Evolutionary conservation across 768 basidiomycete species (phyloP).

Genomic region (Podaxis mareebaensis): DNA sequence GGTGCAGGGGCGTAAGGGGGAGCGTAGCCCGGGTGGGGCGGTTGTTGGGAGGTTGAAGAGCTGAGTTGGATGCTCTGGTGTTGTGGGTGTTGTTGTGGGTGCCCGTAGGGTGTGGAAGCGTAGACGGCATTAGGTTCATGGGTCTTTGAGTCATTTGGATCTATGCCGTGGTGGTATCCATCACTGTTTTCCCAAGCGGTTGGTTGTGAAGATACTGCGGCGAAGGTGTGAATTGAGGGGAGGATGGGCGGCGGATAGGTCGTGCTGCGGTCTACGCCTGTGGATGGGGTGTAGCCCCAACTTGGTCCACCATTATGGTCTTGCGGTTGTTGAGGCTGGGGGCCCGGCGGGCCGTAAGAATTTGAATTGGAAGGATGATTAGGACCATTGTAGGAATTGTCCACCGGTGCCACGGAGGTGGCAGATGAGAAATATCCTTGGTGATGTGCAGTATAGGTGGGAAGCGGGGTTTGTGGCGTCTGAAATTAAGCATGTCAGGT

Average conservation of each 20-base stretch:
- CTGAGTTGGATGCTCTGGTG: constrained; percentile 11
- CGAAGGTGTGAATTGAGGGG: constrained; percentile 54
- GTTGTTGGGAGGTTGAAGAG: neutral
- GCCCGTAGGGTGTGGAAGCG: neutral
- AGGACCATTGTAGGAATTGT: constrained; percentile 37
- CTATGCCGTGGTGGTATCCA: constrained; percentile 7
- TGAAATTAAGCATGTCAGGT: neutral
- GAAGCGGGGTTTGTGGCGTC: constrained; percentile 31
- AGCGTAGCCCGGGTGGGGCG: neutral
- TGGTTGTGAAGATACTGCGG: constrained; percentile 26
- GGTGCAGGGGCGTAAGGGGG: neutral
- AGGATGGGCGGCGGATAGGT: constrained; percentile 50
- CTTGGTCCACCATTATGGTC: neutral
- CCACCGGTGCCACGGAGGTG: constrained; percentile 19
- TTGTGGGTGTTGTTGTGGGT: neutral
- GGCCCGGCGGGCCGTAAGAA: too few relatives aligned
- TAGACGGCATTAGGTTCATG: constrained; percentile 1
- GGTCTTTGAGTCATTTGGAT: constrained; percentile 7
- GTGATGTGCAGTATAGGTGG: constrained; percentile 33
- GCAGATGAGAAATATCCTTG: constrained; percentile 48
- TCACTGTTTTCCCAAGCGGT: constrained; percentile 28
- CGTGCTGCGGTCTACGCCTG: constrained; percentile 46
- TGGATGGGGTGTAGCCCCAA: constrained; percentile 55
- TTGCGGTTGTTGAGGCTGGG: constrained; percentile 33
- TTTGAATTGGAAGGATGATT: constrained; percentile 35